Base-by-base conservation (phyloP, 129 eudicot genomes). In the Flaveria sonorensis region DNA sequence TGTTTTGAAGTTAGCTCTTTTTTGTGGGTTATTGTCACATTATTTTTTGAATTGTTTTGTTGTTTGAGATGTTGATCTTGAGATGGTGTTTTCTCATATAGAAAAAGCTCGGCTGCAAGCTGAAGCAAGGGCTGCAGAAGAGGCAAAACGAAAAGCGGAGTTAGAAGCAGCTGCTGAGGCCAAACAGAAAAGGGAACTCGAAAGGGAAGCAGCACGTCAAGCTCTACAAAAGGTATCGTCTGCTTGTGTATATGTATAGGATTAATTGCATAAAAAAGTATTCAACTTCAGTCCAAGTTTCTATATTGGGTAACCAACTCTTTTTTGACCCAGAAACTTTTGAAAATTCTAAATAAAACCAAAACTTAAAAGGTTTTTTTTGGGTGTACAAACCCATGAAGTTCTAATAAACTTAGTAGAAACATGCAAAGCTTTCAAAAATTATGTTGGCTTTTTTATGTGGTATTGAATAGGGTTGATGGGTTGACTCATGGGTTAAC, bases 101-200 rank as follows among this genome's bases (percentile, higher is more conserved):
- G 99, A 91, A 71, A 95, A 89, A 83, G 96, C 96, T 66, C 88
- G 97, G 32, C 73, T 95, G 78, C 90, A 87, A 85, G 96, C 96
- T 12, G 97, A 89, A 78, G 99, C 99, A 32, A 91, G 83, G 82
- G 96, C 94, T 77, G 99, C 97, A 2, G 99, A 91, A 79, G 92
- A 81, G 82, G 96, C 97, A 24, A 75, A 82, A 19, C 87, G 59
- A 79, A 88, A 78, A 72, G 90, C 92, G 1, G 97, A 89, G 68
- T 76, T 81, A 71, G 94, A 83, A 82, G 99, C 99, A 81, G 97
- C 87, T 28, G 94, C 88, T 19, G 96, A 91, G 80, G 97, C 96
- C 59, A 89, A 85, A 81, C 86, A 87, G 78, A 88, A 89, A 77
- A 83, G 90, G 79, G 96, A 91, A 79, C 82, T 83, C 23, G 99